phyloP scores from a whole-genome alignment of 2,329 filamentous ascomycete genomes.

The Alternaria ventricosa region DNA sequence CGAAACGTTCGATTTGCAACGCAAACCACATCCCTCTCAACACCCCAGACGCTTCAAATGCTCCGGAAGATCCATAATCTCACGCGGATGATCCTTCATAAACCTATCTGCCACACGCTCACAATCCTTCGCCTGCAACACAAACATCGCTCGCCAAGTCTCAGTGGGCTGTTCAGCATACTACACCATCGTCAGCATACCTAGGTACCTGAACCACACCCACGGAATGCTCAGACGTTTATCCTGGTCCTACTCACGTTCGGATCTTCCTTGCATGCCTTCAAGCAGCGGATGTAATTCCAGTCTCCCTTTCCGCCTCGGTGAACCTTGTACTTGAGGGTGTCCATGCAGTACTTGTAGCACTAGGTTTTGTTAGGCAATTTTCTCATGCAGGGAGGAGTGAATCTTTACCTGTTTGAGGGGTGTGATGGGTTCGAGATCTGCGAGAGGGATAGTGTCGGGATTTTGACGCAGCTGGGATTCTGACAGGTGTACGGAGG shows the following conservation, averaged over 20 bases:
- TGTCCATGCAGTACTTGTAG: neutral
- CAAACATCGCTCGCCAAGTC: neutral
- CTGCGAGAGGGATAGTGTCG: neutral
- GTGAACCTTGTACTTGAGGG: neutral
- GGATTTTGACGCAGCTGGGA: neutral
- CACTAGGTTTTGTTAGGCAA: neutral
- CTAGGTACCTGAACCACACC: neutral
- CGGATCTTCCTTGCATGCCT: neutral
- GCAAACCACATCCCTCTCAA: neutral
- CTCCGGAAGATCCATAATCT: neutral
- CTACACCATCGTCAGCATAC: neutral
- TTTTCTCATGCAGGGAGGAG: neutral
- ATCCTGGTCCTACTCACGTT: neutral
- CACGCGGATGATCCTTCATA: neutral
- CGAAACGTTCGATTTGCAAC: no score
- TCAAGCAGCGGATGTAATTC: neutral
- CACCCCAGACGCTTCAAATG: neutral
- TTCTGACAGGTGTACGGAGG: neutral
- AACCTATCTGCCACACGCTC: neutral
- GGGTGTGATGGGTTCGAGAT: neutral
- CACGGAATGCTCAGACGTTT: neutral
- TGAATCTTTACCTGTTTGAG: neutral
- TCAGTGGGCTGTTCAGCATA: neutral
- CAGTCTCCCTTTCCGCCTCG: neutral
- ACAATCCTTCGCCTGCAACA: neutral